Evolutionary conservation across 2,329 filamentous ascomycete species (phyloP).

Genomic region (Lasiodiplodia hormozganensis): DNA sequence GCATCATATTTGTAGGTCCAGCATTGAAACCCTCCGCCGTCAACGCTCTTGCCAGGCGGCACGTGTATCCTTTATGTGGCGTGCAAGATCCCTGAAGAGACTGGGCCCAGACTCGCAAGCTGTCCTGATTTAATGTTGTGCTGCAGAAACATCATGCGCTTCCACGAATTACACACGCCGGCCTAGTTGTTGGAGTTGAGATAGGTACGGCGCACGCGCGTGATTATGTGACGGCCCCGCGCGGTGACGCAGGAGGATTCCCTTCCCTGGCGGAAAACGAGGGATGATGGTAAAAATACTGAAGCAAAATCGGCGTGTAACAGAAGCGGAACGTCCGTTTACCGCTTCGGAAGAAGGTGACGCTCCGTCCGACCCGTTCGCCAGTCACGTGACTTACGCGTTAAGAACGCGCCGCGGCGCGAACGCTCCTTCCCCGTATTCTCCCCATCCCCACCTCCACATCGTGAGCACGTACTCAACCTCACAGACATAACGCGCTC

Average conservation of each 20-base stretch:
- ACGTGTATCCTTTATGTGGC: not conserved
- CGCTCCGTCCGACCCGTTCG: not conserved
- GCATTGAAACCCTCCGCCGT: not conserved
- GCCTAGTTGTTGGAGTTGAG: not conserved
- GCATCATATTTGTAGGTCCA: not conserved
- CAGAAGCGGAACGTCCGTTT: not conserved
- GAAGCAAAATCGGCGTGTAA: not conserved
- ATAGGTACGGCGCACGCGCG: not conserved
- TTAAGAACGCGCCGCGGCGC: not conserved
- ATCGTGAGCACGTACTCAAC: not conserved
- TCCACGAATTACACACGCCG: not conserved
- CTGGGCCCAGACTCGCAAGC: not conserved
- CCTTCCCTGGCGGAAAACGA: not conserved
- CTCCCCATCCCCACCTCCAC: not conserved
- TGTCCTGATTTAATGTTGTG: not conserved
- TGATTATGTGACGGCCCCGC: not conserved
- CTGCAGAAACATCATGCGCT: not conserved
- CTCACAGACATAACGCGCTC: not conserved
- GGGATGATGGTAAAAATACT: not conserved
- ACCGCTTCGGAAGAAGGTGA: not conserved
- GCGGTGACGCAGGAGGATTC: not conserved
- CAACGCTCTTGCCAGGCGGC: not conserved
- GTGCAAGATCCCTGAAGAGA: not conserved
- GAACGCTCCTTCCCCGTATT: not conserved
- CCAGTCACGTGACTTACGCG: conserved; percentile 12